A percentile compares a stretch with the other conserved stretches of the same genome.
Evolutionary conservation across 495 filamentous ascomycete species (phyloP).

Genomic region (Aspergillus sparsus): DNA sequence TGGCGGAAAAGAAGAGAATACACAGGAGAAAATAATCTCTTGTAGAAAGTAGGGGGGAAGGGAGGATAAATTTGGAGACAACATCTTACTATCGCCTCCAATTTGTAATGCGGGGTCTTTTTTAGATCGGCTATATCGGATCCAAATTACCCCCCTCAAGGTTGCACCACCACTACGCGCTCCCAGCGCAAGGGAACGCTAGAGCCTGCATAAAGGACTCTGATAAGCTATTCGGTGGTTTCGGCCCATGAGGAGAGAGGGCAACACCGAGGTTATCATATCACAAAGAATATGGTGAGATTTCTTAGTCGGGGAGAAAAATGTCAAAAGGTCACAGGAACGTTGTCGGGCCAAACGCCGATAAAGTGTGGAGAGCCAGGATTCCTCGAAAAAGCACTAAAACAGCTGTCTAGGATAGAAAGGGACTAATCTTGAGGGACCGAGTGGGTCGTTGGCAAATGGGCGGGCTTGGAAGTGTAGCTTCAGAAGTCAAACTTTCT

Average conservation of each 20-base stretch:
- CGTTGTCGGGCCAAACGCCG: background rate
- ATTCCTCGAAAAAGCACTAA: background rate
- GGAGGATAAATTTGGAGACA: too few relatives aligned
- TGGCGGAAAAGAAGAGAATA: too few relatives aligned
- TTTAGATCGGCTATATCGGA: background rate
- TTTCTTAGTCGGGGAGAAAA: background rate
- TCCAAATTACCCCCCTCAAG: background rate
- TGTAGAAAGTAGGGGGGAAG: too few relatives aligned
- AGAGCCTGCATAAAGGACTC: background rate
- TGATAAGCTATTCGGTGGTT: constrained; percentile 4
- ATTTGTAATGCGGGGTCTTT: constrained; percentile 5
- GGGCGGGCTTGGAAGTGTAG: background rate
- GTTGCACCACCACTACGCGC: background rate
- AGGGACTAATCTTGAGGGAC: too few relatives aligned
- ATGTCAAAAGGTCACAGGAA: background rate
- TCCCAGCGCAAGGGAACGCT: background rate
- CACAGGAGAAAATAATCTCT: too few relatives aligned
- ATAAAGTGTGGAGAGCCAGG: constrained; percentile 2
- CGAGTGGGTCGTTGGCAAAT: background rate
- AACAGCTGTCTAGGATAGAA: background rate
- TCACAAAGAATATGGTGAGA: background rate
- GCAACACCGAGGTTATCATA: constrained; percentile 9
- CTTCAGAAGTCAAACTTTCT: background rate
- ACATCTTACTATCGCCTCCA: background rate
- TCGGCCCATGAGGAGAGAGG: background rate